Percentiles rank a stretch among this genome's conserved stretches.
phyloP scores from a whole-genome alignment of 2,329 filamentous ascomycete genomes.

The Exophiala spinifera region DNA sequence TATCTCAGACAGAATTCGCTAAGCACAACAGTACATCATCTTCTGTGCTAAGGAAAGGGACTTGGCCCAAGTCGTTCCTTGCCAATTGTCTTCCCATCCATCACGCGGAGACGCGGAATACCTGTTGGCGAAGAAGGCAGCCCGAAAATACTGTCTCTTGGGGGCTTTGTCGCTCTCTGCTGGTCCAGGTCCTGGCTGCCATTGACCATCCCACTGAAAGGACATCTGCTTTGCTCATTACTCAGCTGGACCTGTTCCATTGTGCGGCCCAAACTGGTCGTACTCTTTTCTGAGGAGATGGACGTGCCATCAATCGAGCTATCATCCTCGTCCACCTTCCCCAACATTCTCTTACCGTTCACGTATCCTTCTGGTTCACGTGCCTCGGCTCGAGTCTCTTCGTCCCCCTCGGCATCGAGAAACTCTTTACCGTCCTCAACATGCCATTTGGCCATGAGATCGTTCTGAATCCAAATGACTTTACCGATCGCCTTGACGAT shows the following conservation, averaged over 20 bases:
- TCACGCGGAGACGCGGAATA: constrained; percentile 19
- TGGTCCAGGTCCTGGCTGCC: neutral
- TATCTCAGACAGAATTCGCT: too few relatives aligned
- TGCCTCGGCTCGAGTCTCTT: constrained; percentile 36
- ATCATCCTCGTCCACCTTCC: constrained; percentile 16
- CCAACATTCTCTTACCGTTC: constrained; percentile 59
- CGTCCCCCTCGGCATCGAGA: constrained; percentile 42
- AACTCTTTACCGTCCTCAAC: constrained; percentile 65
- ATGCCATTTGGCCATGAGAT: constrained; percentile 81
- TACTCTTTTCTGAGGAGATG: constrained; percentile 16
- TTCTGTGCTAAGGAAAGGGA: constrained; percentile 9
- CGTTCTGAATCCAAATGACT: constrained; percentile 85
- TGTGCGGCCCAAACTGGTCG: constrained; percentile 19
- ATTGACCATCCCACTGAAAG: constrained; percentile 19
- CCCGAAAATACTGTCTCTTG: constrained; percentile 1
- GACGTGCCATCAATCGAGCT: constrained; percentile 9
- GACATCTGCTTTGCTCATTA: constrained; percentile 13
- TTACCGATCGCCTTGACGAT: constrained; percentile 74
- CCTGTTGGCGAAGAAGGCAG: constrained; percentile 7
- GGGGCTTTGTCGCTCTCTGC: constrained; percentile 19
- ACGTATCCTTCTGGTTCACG: constrained; percentile 63
- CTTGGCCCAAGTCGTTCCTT: constrained; percentile 23
- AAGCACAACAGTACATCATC: too few relatives aligned
- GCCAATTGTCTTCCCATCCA: constrained; percentile 20
- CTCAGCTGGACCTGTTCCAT: constrained; percentile 14